Evolutionary conservation across 768 basidiomycete genomes (phyloP).

Genomic region (Kwoniella europaea): DNA sequence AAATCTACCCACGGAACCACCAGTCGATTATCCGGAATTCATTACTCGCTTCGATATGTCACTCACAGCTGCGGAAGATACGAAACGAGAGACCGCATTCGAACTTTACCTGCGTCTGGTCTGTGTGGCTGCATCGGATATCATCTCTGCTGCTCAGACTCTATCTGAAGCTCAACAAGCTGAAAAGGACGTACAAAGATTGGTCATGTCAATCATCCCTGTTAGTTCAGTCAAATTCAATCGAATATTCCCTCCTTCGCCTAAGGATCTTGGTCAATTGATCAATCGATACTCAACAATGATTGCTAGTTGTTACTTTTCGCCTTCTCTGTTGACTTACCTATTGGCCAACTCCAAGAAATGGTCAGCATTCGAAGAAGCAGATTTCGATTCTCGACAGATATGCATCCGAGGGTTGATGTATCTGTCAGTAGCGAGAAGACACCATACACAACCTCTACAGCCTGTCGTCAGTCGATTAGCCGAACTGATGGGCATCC

Average conservation of each 20-base stretch:
- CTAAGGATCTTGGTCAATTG: conserved; percentile 71
- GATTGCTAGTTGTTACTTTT: conserved; percentile 72
- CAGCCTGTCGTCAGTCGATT: conserved; percentile 69
- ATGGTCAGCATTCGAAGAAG: conserved; percentile 71
- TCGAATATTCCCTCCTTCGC: conserved; percentile 63
- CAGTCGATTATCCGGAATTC: conserved; percentile 73
- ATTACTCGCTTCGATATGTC: conserved; percentile 66
- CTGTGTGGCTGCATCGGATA: conserved; percentile 65
- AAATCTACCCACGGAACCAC: conserved; percentile 68
- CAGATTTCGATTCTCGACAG: conserved; percentile 69
- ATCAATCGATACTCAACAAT: conserved; percentile 80
- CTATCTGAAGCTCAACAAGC: conserved; percentile 55
- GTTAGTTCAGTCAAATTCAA: conserved; percentile 72
- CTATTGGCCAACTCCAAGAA: conserved; percentile 70
- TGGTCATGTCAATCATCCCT: conserved; percentile 74
- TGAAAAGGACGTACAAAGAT: conserved; percentile 65
- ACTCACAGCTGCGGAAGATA: conserved; percentile 63
- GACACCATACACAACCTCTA: conserved; percentile 64
- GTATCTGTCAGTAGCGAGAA: conserved; percentile 70
- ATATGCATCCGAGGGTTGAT: conserved; percentile 77
- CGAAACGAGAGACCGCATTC: conserved; percentile 70
- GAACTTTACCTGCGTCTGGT: conserved; percentile 81
- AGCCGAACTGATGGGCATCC: conserved; percentile 64
- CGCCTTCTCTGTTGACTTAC: conserved; percentile 62
- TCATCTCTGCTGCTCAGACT: conserved; percentile 38